Evolutionary conservation across 2,329 filamentous ascomycete species (phyloP).

Genomic region (Diaporthe velutina): DNA sequence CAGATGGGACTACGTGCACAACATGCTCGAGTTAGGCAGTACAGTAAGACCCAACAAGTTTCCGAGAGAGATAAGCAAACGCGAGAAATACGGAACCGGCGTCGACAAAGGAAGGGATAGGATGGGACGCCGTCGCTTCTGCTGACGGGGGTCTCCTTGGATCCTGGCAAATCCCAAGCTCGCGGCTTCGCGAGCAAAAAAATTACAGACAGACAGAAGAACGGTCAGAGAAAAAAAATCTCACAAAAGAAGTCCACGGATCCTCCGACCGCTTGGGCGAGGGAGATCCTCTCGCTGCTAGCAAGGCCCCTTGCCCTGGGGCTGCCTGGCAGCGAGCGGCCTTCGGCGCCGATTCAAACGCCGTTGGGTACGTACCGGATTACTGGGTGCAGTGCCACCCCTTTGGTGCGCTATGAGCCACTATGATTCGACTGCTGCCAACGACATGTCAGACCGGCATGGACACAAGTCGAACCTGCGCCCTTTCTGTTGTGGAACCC

Average conservation of each 20-base stretch:
- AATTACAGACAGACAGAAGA: background rate
- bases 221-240: background rate
- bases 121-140: constrained; percentile 8
- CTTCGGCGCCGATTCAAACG: constrained; percentile 19
- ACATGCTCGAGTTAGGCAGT: background rate
- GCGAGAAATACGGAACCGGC: background rate
- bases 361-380: constrained; percentile 18
- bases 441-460: constrained; percentile 30
- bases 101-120: background rate
- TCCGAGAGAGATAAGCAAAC: background rate
- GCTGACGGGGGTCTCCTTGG: constrained; percentile 26
- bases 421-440: constrained; percentile 4
- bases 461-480: constrained; percentile 21
- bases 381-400: background rate
- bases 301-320: background rate
- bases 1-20: background rate
- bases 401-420: constrained; percentile 22
- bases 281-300: background rate
- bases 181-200: constrained; percentile 17
- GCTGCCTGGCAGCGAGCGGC: background rate
- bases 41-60: background rate
- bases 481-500: constrained; percentile 18
- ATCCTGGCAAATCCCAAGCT: background rate
- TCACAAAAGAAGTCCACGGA: background rate
- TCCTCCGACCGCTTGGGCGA: constrained; percentile 7